A percentile compares a stretch with the other conserved stretches of the same genome.
Evolutionary conservation across 1,139 yeast genomes (phyloP).

Genomic region (Kazachstania sp.): DNA sequence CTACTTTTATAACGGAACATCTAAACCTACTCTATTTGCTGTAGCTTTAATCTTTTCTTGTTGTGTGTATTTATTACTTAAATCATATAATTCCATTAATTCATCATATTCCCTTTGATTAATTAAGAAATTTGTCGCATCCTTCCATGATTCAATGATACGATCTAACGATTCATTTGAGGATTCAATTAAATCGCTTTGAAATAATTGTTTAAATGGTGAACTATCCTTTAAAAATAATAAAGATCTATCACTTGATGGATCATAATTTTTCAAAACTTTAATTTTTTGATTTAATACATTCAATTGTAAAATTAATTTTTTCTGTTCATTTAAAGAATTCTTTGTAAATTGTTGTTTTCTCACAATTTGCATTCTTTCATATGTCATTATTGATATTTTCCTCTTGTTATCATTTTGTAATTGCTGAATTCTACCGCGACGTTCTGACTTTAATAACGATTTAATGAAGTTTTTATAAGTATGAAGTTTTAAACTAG

Average conservation of each 20-base stretch:
- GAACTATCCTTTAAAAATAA: conserved; percentile 13
- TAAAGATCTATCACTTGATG: conserved; percentile 12
- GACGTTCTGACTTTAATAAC: conserved; percentile 38
- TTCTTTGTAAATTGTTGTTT: conserved; percentile 28
- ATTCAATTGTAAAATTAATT: conserved; percentile 18
- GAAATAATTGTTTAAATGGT: conserved; percentile 8
- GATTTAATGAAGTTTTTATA: conserved; percentile 35
- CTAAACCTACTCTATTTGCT: conserved; percentile 80
- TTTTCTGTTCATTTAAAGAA: not conserved
- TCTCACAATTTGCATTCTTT: conserved; percentile 40
- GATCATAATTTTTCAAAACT: conserved; percentile 15
- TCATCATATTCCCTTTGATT: conserved; percentile 75
- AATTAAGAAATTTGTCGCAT: conserved; percentile 44
- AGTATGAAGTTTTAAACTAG: not conserved
- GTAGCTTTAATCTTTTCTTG: conserved; percentile 69
- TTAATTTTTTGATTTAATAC: conserved; percentile 26
- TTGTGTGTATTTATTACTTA: conserved; percentile 71
- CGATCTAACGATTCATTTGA: not conserved
- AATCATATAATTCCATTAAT: conserved; percentile 76
- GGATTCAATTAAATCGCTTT: not conserved
- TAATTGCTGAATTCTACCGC: conserved; percentile 37
- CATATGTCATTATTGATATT: conserved; percentile 45
- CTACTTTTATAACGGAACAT: conserved; percentile 35
- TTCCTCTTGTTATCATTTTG: conserved; percentile 42
- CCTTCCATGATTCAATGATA: conserved; percentile 24